Conservation (phyloP, 768 basidiomycete species). For the Jaapia argillacea region DNA sequence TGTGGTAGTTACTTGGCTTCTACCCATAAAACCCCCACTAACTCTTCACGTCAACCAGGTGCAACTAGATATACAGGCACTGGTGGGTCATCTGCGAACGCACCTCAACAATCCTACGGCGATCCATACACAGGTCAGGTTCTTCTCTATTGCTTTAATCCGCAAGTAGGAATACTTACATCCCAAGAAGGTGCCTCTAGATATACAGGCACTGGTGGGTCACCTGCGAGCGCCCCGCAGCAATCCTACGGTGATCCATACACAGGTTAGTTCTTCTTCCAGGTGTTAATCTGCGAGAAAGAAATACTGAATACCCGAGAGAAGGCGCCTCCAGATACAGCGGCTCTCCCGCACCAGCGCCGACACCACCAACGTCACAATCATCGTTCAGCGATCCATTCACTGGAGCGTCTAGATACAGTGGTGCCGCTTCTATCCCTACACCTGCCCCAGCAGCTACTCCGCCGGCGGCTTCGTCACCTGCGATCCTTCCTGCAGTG, state of each 20-base stretch:
- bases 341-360: conserved; percentile 27
- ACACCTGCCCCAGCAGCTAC: conserved; percentile 1
- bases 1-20: conserved; percentile 12
- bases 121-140: conserved; percentile 9
- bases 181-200: conserved; percentile 20
- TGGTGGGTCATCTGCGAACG: conserved; percentile 4
- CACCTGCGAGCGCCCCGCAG: conserved; percentile 2
- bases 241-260: conserved; percentile 7
- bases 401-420: conserved; percentile 62
- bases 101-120: conserved; percentile 3
- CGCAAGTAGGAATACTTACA: too few species aligned
- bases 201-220: conserved; percentile 17
- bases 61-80: conserved; percentile 23
- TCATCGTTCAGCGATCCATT: conserved; percentile 55
- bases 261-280: too few species aligned
- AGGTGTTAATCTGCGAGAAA: too few species aligned
- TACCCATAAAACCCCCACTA: neutral
- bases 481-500: conserved; percentile 15
- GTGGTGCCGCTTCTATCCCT: conserved; percentile 17
- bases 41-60: conserved; percentile 11
- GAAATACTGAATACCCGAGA: neutral
- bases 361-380: conserved; percentile 18
- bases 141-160: too few species aligned
- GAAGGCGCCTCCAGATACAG: conserved; percentile 64
- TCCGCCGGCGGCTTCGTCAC: neutral